These are phyloP conservation scores for Claviceps sp. DNA, from an alignment of 2,329 filamentous ascomycete species.

Conservation along the genomic window DNA sequence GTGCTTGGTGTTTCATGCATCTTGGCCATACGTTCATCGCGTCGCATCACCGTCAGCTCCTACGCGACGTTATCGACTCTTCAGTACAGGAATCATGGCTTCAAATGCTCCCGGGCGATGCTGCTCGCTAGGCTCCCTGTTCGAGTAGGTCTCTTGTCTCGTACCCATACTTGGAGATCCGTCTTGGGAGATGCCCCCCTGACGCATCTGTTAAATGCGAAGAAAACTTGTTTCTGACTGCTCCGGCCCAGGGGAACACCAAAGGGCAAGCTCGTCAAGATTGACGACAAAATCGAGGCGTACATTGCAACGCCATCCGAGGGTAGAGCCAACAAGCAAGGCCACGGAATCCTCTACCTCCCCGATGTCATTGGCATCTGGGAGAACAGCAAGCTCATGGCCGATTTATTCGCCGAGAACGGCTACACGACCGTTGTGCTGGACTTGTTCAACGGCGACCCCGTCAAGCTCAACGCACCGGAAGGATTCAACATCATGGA, in stretches of 20 bases:
- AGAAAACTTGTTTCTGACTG: neutral
- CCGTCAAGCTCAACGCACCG: conserved; percentile 13
- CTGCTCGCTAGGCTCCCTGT: conserved; percentile 38
- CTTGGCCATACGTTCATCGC: too few relatives aligned
- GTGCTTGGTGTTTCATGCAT: too few relatives aligned
- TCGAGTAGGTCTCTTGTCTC: conserved; percentile 31
- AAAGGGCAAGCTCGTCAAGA: conserved; percentile 31
- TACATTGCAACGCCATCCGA: conserved; percentile 35
- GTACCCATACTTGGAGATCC: neutral
- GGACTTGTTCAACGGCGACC: conserved; percentile 26
- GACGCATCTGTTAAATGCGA: too few relatives aligned
- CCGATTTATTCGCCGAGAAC: conserved; percentile 25
- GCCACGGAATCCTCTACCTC: conserved; percentile 21
- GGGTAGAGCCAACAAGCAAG: conserved; percentile 13
- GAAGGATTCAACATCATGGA: conserved; percentile 17
- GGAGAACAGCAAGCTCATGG: conserved; percentile 26
- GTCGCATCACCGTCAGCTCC: neutral
- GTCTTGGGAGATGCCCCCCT: too few relatives aligned
- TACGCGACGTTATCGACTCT: neutral
- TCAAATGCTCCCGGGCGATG: conserved; percentile 38
- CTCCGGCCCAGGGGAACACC: conserved; percentile 28
- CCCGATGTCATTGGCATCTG: conserved; percentile 26
- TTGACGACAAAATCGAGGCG: conserved; percentile 27
- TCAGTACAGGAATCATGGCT: conserved; percentile 28
- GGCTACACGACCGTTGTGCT: conserved; percentile 26